Evolutionary conservation across 1,139 yeast genomes (phyloP), one percentile per base, ranked within the genome.

Genomic region (Debaryomyces singareniensis): DNA sequence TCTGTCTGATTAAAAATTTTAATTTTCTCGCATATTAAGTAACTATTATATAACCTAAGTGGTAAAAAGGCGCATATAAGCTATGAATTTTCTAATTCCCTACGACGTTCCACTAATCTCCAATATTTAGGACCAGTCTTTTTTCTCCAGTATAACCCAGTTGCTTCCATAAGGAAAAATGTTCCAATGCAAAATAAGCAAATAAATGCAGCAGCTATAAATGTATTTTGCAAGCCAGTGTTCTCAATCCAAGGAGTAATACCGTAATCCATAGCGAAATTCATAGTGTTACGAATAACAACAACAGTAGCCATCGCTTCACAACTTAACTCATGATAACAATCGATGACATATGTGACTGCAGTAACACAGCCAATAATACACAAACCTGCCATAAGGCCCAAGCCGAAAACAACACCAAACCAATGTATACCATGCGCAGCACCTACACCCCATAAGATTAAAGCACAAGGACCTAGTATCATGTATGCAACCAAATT

Each of bases 401-500:
- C 51, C 15, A 45, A 35, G 6, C 51, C 51, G 32, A 47, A 44
- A n/a, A 46, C 48, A 20, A 45, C 36, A 2, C 53, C 53, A 27
- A 47, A 43, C 51, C 53, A 47, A 35, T 47, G 51, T 26, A 47
- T 45, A 5, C 49, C 48, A 16, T 45, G 32, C 10, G 27, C 36
- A 4, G 51, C 51, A 5, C 53, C 53, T 20, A 47, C 46, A 10
- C 53, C 51, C 36, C 46, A 47, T 18, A 47, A 39, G 12, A 47
- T 33, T 27, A 42, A 42, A 3, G 46, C 47, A 31, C 37, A 37
- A 4, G 45, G 45, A 16, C 43, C 44, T n/a, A 42, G 24, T 2
- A 55, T 32, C 29, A 50, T 42, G 4, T 59, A 58, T 13, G 45
- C 34, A 3, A 46, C 30, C 47, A 54, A 50, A 14, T 54, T 45